Evolutionary conservation across 192 early-diverging fungal genomes (phyloP), one percentile per base, ranked within the genome.

Genomic region (Backusella australiensis): DNA sequence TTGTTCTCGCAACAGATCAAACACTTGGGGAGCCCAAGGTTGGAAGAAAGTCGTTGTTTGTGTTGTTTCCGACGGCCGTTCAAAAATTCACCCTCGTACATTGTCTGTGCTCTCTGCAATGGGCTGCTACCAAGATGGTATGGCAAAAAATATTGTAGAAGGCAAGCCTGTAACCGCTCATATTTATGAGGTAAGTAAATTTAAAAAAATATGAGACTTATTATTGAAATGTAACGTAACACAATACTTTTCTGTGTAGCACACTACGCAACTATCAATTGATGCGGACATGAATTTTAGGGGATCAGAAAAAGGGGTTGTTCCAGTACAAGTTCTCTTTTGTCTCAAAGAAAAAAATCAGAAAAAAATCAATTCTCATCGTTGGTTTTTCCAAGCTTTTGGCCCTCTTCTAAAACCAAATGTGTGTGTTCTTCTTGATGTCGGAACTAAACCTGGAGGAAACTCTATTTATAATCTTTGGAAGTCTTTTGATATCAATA

Each of bases 11-110:
- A 85, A 84, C 9, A 83, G 87, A 53, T 91, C 90, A 44, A 81
- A 84, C 36, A 90, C 84, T 8, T 94, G 92, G 92, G 92, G 92
- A 21, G 79, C 83, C 21, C 81, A 91, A 35, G 90, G 90, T 5
- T 95, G 94, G 94, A 83, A 95, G 78, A 95, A 95, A 53, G 90
- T 93, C 11, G 92, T 91, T 46, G 87, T 95, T 38, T 91, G 88
- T 66, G 89, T 94, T 67, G 93, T 95, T 2, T 89, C 93, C 2
- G 94, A 95, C 75, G 94, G 94, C 69, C 83, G 91, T 21, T 84
- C 88, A 39, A 93, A 92, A 75, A 86, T 92, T 74, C 86, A 90
- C 69, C 83, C 85, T 1, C 85, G 88, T 66, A 88, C 89, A 3
- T 79, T 93, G 53, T 88, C 87, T 46, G 88, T 92, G 0, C 82